Base-by-base conservation (phyloP, 176 grass and related monocot species). In the Aegilops longissima region DNA sequence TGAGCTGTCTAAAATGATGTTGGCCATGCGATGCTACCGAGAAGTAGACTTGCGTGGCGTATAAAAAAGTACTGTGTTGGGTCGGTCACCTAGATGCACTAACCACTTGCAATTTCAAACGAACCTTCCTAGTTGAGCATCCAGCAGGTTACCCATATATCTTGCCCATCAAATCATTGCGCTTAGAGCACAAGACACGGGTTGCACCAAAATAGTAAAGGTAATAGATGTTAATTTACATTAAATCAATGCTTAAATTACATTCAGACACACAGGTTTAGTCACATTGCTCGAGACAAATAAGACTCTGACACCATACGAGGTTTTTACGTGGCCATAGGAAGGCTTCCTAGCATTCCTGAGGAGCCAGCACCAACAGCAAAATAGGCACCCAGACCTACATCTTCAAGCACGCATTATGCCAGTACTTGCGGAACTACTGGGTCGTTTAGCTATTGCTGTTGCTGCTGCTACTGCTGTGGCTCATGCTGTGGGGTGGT, bases 401-500 rank as follows among this genome's bases (percentile, higher is more conserved):
- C 65, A 52, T 85, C 73, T 40, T 56, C 30, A 36, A 36, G 44
- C 5, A 17, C 44, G 61, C 35, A 21, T 45, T 2, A 4, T 54
- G 67, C 75, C 74, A 56, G 67, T 59, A 84, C 75, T 80, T 59
- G 59, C 5, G 20, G 29, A 80, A 73, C 89, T 84, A 51, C 82
- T 51, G 70, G 66, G 76, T 31, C 10, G 63, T 66, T 58, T 21
- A 73, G 70, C 70, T 91, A 91, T 77, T 91, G 89, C 39, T 89
- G 39, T 1, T 36, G 35, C 39, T 40, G 82, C 5, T 86, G 76
- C 17, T 77, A 61, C 29, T 38, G 76, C 0, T 80, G 80, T 4
- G 90, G 86, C 65, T 95, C 93, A 2, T 90, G 96, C 63, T 98
- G 96, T 3, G 93, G 96, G 25, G 96, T 95, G 36, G 93, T 85